Percentiles rank a stretch among this genome's conserved stretches.
Conservation (phyloP, 129 eudicot species). For the Flaveria ramosissima region DNA sequence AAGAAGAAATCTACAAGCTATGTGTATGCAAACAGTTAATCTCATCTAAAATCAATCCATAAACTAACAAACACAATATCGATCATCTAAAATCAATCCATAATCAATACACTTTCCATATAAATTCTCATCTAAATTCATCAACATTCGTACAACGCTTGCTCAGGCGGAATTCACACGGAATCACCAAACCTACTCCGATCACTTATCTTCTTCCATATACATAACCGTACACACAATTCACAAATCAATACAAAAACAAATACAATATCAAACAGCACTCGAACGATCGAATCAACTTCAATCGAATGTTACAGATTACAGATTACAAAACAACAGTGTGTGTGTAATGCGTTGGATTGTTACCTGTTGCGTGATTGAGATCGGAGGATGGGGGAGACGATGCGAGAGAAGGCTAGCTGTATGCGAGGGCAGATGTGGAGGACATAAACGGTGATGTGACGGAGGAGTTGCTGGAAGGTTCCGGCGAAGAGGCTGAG, state of each 20-base stretch:
- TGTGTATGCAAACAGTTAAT: too few relatives aligned
- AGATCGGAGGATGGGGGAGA: constrained; percentile 36
- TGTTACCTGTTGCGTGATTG: constrained; percentile 24
- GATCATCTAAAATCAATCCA: too few relatives aligned
- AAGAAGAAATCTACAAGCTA: too few relatives aligned
- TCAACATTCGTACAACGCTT: too few relatives aligned
- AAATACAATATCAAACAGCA: not conserved
- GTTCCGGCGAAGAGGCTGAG: constrained; percentile 62
- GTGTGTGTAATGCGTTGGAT: too few relatives aligned
- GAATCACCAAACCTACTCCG: not conserved
- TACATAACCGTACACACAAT: constrained; percentile 20
- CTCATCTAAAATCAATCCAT: not conserved
- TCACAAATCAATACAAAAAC: constrained; percentile 13
- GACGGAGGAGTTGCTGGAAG: constrained; percentile 47
- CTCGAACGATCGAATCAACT: not conserved
- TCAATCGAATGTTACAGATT: not conserved
- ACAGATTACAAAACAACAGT: constrained; percentile 19
- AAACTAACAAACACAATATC: not conserved
- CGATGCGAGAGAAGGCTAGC: constrained; percentile 42
- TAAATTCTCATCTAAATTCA: too few relatives aligned
- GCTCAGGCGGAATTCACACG: too few relatives aligned
- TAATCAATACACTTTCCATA: too few relatives aligned
- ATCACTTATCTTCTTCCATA: constrained; percentile 15
- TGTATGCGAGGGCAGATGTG: constrained; percentile 54
- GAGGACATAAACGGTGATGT: constrained; percentile 38